A percentile compares a stretch with the other conserved stretches of the same genome.
These are phyloP conservation scores for Auricularia cornea DNA, from an alignment of 768 basidiomycete species.

Conservation along the genomic window DNA sequence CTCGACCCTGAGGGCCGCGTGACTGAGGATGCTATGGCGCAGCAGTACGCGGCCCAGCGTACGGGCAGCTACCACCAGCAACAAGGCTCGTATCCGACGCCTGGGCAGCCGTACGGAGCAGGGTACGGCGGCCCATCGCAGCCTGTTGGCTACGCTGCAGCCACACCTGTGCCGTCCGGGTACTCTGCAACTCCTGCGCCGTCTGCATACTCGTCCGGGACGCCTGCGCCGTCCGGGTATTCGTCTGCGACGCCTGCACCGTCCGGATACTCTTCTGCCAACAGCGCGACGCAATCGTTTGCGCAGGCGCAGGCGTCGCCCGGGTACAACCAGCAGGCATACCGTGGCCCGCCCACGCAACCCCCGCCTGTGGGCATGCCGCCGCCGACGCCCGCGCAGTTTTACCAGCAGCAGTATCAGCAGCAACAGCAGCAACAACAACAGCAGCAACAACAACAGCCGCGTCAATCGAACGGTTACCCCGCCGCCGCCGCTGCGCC, in stretches of 20 bases:
- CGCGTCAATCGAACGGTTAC: conserved; percentile 1
- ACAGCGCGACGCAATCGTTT: neutral
- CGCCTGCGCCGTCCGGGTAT: conserved; percentile 11
- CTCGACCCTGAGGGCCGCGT: conserved; percentile 77
- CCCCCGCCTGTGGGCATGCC: neutral
- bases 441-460: conserved; percentile 13
- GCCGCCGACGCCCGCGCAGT: conserved; percentile 26
- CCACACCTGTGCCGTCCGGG: conserved; percentile 8
- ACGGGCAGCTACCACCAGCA: conserved; percentile 19
- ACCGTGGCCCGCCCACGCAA: conserved; percentile 2
- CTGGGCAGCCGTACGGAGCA: conserved; percentile 20
- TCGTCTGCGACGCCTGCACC: conserved; percentile 17
- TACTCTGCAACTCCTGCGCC: conserved; percentile 10
- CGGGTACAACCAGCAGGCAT: conserved; percentile 9
- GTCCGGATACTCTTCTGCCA: neutral
- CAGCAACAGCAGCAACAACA: conserved; percentile 13
- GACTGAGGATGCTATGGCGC: conserved; percentile 70
- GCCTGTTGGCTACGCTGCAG: neutral
- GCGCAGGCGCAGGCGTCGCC: conserved; percentile 8
- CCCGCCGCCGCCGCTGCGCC: neutral
- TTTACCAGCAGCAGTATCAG: conserved; percentile 28
- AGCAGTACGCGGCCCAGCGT: conserved; percentile 27
- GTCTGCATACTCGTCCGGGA: conserved; percentile 7
- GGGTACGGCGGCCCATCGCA: conserved; percentile 23
- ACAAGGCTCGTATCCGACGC: conserved; percentile 8